phyloP scores from a whole-genome alignment of 495 filamentous ascomycete species.

The Hapsidospora chrysogenum region DNA sequence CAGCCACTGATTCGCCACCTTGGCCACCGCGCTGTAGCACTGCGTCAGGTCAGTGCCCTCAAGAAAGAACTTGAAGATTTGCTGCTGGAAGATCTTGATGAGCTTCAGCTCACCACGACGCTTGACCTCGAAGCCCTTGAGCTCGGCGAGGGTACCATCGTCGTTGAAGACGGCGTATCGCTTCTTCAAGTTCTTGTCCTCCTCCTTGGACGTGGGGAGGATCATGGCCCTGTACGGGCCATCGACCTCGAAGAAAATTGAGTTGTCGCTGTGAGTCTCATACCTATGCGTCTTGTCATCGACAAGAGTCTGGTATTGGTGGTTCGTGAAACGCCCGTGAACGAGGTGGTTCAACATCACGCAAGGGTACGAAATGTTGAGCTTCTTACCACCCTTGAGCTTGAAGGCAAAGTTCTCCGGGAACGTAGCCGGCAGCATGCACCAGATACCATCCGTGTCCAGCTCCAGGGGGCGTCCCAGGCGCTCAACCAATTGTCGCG shows the following conservation, averaged over 20 bases:
- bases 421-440: constrained; percentile 93
- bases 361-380: constrained; percentile 91
- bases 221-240: constrained; percentile 97
- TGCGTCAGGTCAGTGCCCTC: constrained; percentile 74
- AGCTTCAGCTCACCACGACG: constrained; percentile 94
- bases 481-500: constrained; percentile 81
- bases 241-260: constrained; percentile 99
- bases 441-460: constrained; percentile 99
- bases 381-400: constrained; percentile 85
- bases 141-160: constrained; percentile 86
- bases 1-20: constrained; percentile 89
- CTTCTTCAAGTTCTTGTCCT: constrained; percentile 99
- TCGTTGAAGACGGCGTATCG: constrained; percentile 98
- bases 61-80: constrained; percentile 98
- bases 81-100: constrained; percentile 98
- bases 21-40: constrained; percentile 83
- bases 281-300: constrained; percentile 73
- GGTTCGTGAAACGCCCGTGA: constrained; percentile 86
- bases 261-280: constrained; percentile 91
- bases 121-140: constrained; percentile 98
- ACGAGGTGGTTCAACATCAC: constrained; percentile 99
- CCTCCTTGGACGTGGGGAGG: constrained; percentile 90
- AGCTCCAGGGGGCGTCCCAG: constrained; percentile 88
- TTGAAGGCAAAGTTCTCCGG: constrained; percentile 95
- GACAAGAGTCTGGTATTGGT: constrained; percentile 83